Evolutionary conservation across 768 basidiomycete species (phyloP), one percentile per base, ranked within the genome.

Genomic region (Lactarius quietus): DNA sequence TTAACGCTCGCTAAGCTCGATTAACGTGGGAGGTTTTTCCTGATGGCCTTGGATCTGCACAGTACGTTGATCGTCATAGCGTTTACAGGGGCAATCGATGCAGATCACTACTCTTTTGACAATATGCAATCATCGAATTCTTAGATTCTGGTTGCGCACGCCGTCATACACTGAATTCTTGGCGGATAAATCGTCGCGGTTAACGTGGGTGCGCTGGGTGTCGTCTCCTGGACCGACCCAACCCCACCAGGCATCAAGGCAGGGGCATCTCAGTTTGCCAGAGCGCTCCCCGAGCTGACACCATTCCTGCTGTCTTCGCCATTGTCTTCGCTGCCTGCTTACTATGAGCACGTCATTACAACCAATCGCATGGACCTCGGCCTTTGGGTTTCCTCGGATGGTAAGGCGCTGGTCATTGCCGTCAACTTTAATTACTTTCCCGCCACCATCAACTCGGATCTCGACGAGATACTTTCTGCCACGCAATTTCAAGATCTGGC

Each of bases 151-250:
- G 89, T 72, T 76, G 70, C 79, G 84, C 7, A 75, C 73, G 53
- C 90, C 90, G 1, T 89, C 87, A 0, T 89, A 89, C 8, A 77
- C 81, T 59, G 89, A 92, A 72, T 91, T 83, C 72, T 78, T 89
- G 23, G 82, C 90, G 3, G 78, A 89, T 74, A 82, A 67, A 79
- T 88, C 38, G 72, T 91, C 20, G 85, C 82, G 1, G 85, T 91
- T 72, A 90, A 88, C 67, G 88, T 90, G 62, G 88, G 90, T 7
- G 87, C 78, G 2, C 73, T 85, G 9, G 87, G 76, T 53, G 71
- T 73, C 52, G 74, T 82, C 31, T 73, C 78, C 1, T 82, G 80
- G 79, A 75, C 76, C 55, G 78, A 79, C 63, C 79, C 80, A 2
- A 79, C 78, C 1, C 71, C 80, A 0, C 57, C 68, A 20, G 77